Evolutionary conservation across 75 land plant species (phyloP).

Genomic region (Cryptomeria japonica): DNA sequence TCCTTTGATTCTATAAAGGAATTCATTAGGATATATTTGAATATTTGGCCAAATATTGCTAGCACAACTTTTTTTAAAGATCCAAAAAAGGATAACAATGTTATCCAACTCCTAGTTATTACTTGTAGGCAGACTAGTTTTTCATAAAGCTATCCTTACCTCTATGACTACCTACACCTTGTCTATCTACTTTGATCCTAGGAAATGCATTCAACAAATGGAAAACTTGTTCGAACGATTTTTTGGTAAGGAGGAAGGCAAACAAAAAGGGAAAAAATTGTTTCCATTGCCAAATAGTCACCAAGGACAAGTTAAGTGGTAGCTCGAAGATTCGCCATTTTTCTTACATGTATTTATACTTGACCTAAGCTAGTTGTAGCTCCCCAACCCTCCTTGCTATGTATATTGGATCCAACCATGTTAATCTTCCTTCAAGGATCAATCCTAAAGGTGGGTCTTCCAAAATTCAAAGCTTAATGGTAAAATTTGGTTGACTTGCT

Average conservation of each 20-base stretch:
- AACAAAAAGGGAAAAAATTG: background rate
- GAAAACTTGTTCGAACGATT: background rate
- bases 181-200: background rate
- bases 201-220: background rate
- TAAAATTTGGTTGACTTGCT: too few species aligned
- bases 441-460: background rate
- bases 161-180: background rate
- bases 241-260: background rate
- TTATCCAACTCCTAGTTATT: background rate
- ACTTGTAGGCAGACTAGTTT: background rate
- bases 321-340: background rate
- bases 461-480: background rate
- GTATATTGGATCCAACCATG: background rate
- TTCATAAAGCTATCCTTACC: background rate
- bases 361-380: too few species aligned
- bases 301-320: background rate
- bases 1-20: background rate
- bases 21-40: background rate
- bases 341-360: background rate
- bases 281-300: background rate
- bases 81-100: background rate
- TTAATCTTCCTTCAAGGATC: background rate
- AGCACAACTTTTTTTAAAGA: too few species aligned
- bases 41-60: background rate
- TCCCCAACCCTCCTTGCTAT: too few species aligned